These are phyloP conservation scores for Sporothrix schenckii DNA, from an alignment of 2,329 filamentous ascomycete genomes.

Conservation along the genomic window DNA sequence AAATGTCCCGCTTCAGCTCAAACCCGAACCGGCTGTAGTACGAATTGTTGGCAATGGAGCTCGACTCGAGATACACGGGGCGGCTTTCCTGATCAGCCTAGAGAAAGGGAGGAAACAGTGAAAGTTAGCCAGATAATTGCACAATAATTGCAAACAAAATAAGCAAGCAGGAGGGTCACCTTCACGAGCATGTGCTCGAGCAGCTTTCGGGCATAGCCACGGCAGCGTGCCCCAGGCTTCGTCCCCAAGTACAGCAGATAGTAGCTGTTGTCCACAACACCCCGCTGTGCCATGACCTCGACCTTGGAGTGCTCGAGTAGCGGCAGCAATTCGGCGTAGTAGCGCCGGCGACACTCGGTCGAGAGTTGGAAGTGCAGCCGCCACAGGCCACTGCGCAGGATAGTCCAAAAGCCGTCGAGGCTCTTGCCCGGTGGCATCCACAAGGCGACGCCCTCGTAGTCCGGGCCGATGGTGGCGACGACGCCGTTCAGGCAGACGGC, in stretches of 20 bases:
- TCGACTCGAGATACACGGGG: slow-evolving; percentile 78
- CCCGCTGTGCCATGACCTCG: slow-evolving; percentile 65
- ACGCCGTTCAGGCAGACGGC: slow-evolving; percentile 74
- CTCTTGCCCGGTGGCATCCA: slow-evolving; percentile 78
- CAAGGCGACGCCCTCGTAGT: slow-evolving; percentile 76
- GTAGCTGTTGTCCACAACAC: slow-evolving; percentile 55
- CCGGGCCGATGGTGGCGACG: slow-evolving; percentile 72
- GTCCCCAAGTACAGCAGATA: slow-evolving; percentile 85
- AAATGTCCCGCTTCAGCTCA: slow-evolving; percentile 63
- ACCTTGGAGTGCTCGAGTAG: slow-evolving; percentile 73
- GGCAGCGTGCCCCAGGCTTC: slow-evolving; percentile 68
- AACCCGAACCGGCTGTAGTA: slow-evolving; percentile 81
- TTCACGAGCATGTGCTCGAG: slow-evolving; percentile 68
- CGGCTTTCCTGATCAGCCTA: slow-evolving; percentile 69
- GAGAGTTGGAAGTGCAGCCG: slow-evolving; percentile 74
- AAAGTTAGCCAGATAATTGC: neutral
- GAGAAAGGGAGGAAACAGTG: neutral
- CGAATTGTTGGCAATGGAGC: slow-evolving; percentile 65
- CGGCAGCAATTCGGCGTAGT: slow-evolving; percentile 76
- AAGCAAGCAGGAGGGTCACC: slow-evolving; percentile 47
- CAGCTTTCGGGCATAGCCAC: slow-evolving; percentile 72
- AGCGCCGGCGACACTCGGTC: slow-evolving; percentile 69
- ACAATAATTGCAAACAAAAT: slow-evolving; percentile 6
- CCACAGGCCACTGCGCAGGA: slow-evolving; percentile 76
- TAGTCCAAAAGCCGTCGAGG: slow-evolving; percentile 72